Base-by-base conservation (phyloP, 306 rosid genomes). In the Inga oerstediana region DNA sequence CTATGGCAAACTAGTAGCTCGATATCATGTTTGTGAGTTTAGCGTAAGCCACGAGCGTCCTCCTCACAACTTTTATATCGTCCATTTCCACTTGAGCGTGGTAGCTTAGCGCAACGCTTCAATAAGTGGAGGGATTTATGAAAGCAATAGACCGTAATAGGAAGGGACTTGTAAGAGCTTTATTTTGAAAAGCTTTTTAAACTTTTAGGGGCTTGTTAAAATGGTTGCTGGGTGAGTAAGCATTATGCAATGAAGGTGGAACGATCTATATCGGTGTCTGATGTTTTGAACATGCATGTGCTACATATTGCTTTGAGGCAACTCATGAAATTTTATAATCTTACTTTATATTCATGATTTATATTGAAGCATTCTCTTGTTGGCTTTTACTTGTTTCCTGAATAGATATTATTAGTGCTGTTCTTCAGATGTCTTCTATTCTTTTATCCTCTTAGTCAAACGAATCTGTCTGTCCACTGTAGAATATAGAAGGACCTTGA, bases 231-330 rank as follows among this genome's bases (percentile, higher is more conserved):
- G 75, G 43, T 70, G 61, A 79, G 37, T 74, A 43, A 43, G 54
- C 17, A 8, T 43, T 5, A 54, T 46, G 70, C 75, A 62, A 32
- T 39, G n/a, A 37, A 48, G 49, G 22, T 37, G 74, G 62, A 22
- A 64, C 19, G 22, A 16, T 44, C 12, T 8, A 66, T 35, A 13
- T 78, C 34, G 30, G 20, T n/a, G 69, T 52, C n/a, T 35, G 52
- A 45, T 45, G 20, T 19, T 72, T 78, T 62, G 79, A 77, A 43
- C 59, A 61, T 48, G 46, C 54, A 56, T 30, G 78, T 68, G 68
- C 3, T 62, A 10, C 37, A 24, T 62, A 11, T 62, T 22, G 20
- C 17, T 27, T 19, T 52, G 20, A 56, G 49, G 69, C 10, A n/a
- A 37, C 56, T 56, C 35, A 37, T 75, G 44, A 43, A 35, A 43